phyloP scores from a whole-genome alignment of 1,284 basidiomycete species.

The Athelia psychrophila region DNA sequence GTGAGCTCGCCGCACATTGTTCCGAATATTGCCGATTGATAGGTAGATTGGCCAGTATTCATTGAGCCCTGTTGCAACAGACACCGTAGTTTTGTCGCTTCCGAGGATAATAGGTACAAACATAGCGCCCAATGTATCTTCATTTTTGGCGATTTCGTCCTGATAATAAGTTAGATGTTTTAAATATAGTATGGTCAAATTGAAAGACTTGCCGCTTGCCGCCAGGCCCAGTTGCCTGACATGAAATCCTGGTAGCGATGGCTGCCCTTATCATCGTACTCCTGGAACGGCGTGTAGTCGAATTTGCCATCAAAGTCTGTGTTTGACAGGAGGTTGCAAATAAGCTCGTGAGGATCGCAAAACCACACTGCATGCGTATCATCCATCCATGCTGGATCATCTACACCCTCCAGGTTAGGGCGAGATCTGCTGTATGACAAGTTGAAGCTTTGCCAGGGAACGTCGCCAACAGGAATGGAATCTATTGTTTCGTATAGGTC shows the following conservation, averaged over 20 bases:
- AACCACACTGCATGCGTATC: conserved; percentile 32
- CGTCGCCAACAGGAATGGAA: conserved; percentile 14
- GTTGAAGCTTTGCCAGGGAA: conserved; percentile 17
- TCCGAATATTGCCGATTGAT: conserved; percentile 21
- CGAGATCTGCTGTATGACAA: conserved; percentile 10
- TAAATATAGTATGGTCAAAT: conserved; percentile 1
- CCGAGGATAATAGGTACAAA: conserved; percentile 24
- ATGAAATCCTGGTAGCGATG: conserved; percentile 27
- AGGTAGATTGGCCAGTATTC: conserved; percentile 30
- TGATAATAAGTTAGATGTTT: conserved; percentile 4
- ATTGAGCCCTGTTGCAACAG: conserved; percentile 28
- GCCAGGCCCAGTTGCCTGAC: conserved; percentile 33
- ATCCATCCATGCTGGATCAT: conserved; percentile 32
- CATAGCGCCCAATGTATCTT: conserved; percentile 7
- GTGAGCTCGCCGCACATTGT: conserved; percentile 21
- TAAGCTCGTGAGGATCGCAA: conserved; percentile 22
- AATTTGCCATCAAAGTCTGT: conserved; percentile 21
- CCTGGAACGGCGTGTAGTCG: conserved; percentile 23
- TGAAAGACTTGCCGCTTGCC: conserved; percentile 23
- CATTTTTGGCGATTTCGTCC: conserved; percentile 21
- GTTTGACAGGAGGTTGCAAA: conserved; percentile 25
- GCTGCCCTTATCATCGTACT: conserved; percentile 12
- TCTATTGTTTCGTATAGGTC: conserved; percentile 18
- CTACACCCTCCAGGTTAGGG: conserved; percentile 4
- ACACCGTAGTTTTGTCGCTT: conserved; percentile 33